These are phyloP conservation scores for Zalaria obscura DNA, from an alignment of 2,329 filamentous ascomycete genomes.

Conservation along the genomic window DNA sequence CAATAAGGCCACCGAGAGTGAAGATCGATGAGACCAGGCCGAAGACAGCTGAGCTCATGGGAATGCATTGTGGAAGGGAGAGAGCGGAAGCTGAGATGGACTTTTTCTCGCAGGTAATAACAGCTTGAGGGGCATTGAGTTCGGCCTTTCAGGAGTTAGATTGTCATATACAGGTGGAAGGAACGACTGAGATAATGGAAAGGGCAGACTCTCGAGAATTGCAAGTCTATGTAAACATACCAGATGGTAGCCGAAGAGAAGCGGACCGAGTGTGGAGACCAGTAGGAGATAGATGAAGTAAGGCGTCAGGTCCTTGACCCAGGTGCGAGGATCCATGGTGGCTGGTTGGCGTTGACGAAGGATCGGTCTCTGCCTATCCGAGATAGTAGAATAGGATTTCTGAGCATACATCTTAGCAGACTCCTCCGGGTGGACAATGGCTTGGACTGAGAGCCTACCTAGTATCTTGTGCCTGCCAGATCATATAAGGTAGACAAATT, in stretches of 20 bases:
- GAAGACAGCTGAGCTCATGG: slow-evolving; percentile 70
- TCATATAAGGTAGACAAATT: no score
- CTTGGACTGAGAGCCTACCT: no score
- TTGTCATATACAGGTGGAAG: no score
- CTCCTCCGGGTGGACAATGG: no score
- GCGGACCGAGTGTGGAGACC: slow-evolving; percentile 67
- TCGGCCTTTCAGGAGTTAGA: slow-evolving; percentile 49
- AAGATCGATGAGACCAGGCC: slow-evolving; percentile 82
- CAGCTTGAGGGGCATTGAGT: slow-evolving; percentile 86
- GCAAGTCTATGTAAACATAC: slow-evolving; percentile 44
- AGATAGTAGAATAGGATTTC: no score
- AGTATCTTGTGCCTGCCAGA: no score
- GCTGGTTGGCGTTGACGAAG: not conserved
- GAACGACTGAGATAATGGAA: no score
- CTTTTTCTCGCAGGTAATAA: slow-evolving; percentile 69
- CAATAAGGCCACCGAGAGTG: slow-evolving; percentile 74
- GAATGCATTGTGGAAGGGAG: slow-evolving; percentile 61
- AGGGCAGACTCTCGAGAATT: no score
- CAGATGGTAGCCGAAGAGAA: slow-evolving; percentile 91
- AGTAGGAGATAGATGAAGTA: slow-evolving; percentile 67
- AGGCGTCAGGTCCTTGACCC: slow-evolving; percentile 43
- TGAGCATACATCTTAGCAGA: no score
- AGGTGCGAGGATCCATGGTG: slow-evolving; percentile 22
- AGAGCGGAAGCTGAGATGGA: slow-evolving; percentile 21
- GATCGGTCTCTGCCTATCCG: no score